Evolutionary conservation across 805 yeast species (phyloP).

Genomic region (Candida sakaeoensis): DNA sequence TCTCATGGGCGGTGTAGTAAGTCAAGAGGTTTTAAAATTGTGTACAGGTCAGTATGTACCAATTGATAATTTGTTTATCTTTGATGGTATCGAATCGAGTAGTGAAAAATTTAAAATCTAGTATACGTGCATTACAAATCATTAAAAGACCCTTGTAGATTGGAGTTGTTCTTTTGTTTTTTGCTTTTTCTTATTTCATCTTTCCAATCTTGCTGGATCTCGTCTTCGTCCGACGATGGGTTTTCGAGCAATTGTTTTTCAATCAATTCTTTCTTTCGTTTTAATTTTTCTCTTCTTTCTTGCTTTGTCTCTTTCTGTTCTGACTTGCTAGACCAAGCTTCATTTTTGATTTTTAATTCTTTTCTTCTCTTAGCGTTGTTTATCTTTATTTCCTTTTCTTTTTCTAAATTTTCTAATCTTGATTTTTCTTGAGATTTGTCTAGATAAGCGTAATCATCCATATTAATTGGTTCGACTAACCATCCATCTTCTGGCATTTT

Average conservation of each 20-base stretch:
- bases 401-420: constrained; percentile 57
- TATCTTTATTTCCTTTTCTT: constrained; percentile 35
- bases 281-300: constrained; percentile 65
- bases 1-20: constrained; percentile 77
- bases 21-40: constrained; percentile 78
- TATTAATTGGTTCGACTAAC: constrained; percentile 57
- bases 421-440: constrained; percentile 62
- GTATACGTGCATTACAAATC: constrained; percentile 24
- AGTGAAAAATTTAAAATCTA: constrained; percentile 38
- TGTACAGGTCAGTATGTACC: constrained; percentile 81
- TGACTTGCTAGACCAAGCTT: constrained; percentile 76
- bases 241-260: constrained; percentile 49
- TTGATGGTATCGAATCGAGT: constrained; percentile 64
- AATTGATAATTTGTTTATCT: constrained; percentile 62
- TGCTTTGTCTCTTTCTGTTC: constrained; percentile 59
- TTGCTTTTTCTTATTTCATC: constrained; percentile 67
- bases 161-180: constrained; percentile 42
- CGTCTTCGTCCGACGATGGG: constrained; percentile 44
- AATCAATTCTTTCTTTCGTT: constrained; percentile 64
- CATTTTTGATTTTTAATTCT: constrained; percentile 48
- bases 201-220: constrained; percentile 79
- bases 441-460: constrained; percentile 62
- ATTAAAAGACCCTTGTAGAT: constrained; percentile 61
- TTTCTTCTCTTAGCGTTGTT: constrained; percentile 40
- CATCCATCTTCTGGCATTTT: constrained; percentile 70